Percentiles rank a stretch among this genome's conserved stretches.
phyloP scores from a whole-genome alignment of 768 basidiomycete species.

The Crucibulum laeve region DNA sequence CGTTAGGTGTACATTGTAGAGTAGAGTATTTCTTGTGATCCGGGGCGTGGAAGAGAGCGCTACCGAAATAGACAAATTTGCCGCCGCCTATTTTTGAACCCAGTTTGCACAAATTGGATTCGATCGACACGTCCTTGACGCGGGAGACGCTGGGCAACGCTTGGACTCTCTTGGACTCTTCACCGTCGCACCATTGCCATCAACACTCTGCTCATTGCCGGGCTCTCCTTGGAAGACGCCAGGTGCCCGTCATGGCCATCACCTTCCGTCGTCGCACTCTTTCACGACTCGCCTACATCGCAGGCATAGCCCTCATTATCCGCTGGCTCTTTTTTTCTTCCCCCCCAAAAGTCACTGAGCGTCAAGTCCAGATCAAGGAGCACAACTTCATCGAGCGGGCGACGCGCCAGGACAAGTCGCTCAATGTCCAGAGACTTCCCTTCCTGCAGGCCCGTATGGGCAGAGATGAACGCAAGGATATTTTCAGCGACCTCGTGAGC shows the following conservation, averaged over 20 bases:
- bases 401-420: conserved; percentile 61
- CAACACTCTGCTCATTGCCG: no score
- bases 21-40: no score
- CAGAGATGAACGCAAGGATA: conserved; percentile 77
- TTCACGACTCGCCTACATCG: conserved; percentile 34
- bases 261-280: conserved; percentile 46
- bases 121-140: no score
- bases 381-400: conserved; percentile 55
- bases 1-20: no score
- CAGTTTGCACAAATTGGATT: no score
- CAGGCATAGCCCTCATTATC: conserved; percentile 25
- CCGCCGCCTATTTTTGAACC: no score
- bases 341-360: conserved; percentile 22
- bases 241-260: conserved; percentile 36
- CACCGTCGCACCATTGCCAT: no score
- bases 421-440: conserved; percentile 85
- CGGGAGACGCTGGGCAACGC: no score
- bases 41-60: no score
- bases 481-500: conserved; percentile 69
- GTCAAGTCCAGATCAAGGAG: conserved; percentile 36
- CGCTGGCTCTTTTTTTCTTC: conserved; percentile 31
- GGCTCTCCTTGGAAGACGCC: no score
- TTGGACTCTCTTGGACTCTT: no score
- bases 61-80: no score
- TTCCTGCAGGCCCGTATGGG: conserved; percentile 90